Evolutionary conservation across 2,329 filamentous ascomycete genomes (phyloP), one percentile per base, ranked within the genome.

Genomic region (Lomentospora prolificans): DNA sequence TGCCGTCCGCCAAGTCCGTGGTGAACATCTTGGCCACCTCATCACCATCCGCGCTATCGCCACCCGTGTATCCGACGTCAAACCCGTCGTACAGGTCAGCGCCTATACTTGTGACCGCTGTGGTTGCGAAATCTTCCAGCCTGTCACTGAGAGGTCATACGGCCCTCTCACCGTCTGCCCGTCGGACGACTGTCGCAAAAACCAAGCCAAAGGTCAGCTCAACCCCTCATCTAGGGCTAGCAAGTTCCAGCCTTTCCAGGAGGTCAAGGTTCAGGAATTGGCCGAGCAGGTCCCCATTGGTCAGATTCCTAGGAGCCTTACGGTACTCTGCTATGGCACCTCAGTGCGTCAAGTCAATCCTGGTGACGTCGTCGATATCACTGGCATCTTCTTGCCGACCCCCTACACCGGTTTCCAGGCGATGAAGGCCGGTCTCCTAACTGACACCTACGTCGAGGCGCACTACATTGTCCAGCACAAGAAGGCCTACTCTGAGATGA

Each of bases 351-450:
- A 89, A 64, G 82, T 97, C 65, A 97, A 89, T 67, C 94, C 94
- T 2, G 94, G 94, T 60, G 94, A 99, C 70, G 85, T 96, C 3
- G 85, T 97, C 19, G 94, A 99, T 67, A 83, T 96, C 62, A 89
- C 89, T 3, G 94, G 94, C 60, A 92, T 99, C 65, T 99, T 99
- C 75, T 76, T 99, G 28, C 95, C 94, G 1, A 97, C 91, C 0
- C 94, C 94, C 0, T 99, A 99, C 69, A 99, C 94, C n/a, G 94
- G 94, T 46, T 99, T 99, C 79, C 87, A 95, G 73, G 95, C 94
- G 3, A 96, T 99, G 74, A 87, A 88, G 62, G 94, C 94, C 25
- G 94, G 94, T 57, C 81, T 99, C n/a, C 74, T 99, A 59, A 99
- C 94, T 31, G 94, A 99, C 66, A 99, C 94, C 1, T 99, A 96